phyloP scores from a whole-genome alignment of 1,139 yeast genomes.

The Saccharomyces pastorianus region DNA sequence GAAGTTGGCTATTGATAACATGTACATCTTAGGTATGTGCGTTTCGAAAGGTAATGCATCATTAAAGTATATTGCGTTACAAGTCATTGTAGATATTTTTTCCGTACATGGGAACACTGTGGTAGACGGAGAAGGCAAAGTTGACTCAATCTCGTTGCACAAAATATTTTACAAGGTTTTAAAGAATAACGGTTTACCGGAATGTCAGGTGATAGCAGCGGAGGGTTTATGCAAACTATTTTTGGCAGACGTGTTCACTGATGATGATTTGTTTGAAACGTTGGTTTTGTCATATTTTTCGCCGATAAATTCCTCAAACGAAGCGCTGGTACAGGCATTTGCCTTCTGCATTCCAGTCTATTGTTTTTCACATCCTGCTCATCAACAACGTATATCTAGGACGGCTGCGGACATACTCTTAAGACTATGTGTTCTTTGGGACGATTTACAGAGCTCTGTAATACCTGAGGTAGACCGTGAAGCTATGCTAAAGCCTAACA shows the following conservation, averaged over 20 bases:
- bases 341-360: conserved; percentile 88
- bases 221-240: conserved; percentile 81
- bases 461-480: conserved; percentile 31
- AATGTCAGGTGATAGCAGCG: conserved; percentile 72
- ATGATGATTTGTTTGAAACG: conserved; percentile 64
- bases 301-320: conserved; percentile 54
- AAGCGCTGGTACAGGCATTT: conserved; percentile 67
- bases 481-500: conserved; percentile 43
- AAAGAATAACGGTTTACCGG: conserved; percentile 49
- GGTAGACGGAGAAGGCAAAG: conserved; percentile 55
- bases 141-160: conserved; percentile 53
- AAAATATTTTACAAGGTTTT: conserved; percentile 63
- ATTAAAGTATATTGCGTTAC: conserved; percentile 53
- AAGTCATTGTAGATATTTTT: conserved; percentile 68
- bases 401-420: conserved; percentile 61
- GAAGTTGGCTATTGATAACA: conserved; percentile 52
- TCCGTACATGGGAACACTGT: conserved; percentile 68
- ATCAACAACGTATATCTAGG: conserved; percentile 60
- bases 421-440: conserved; percentile 39
- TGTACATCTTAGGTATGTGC: conserved; percentile 57
- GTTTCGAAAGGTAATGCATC: conserved; percentile 50
- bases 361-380: conserved; percentile 67
- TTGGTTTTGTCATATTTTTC: conserved; percentile 69
- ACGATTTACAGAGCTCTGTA: conserved; percentile 32
- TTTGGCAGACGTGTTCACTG: conserved; percentile 66